These are phyloP conservation scores for Candida berthetii DNA, from an alignment of 805 yeast genomes.

Conservation along the genomic window DNA sequence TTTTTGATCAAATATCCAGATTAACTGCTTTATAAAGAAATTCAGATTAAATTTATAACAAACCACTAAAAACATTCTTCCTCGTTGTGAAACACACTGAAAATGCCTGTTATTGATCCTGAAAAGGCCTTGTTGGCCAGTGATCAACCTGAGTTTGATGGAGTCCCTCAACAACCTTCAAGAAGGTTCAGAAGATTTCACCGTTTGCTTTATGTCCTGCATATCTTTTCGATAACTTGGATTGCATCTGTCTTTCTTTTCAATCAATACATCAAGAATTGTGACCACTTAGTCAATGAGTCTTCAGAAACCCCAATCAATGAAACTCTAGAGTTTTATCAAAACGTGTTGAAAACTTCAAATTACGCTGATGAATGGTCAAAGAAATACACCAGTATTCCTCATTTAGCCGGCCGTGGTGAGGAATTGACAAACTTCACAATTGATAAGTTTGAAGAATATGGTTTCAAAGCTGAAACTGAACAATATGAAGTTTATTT, in stretches of 20 bases:
- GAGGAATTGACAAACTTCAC: slow-evolving; percentile 52
- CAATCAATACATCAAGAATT: not conserved
- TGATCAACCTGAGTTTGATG: no score
- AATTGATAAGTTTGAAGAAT: slow-evolving; percentile 46
- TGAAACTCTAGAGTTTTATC: slow-evolving; percentile 11
- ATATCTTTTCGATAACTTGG: no score
- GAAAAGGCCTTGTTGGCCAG: no score
- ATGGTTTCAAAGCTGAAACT: slow-evolving; percentile 46
- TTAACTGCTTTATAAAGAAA: not conserved
- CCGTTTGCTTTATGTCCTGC: no score
- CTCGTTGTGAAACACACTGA: no score
- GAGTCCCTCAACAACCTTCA: no score
- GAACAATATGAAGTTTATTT: slow-evolving; percentile 58
- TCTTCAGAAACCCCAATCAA: not conserved
- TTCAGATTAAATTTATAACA: not conserved
- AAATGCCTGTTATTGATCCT: no score
- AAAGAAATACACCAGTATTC: slow-evolving; percentile 39
- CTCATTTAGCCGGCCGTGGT: slow-evolving; percentile 56
- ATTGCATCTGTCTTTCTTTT: no score
- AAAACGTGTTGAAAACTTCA: slow-evolving; percentile 17
- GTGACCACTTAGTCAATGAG: no score
- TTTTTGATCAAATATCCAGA: not conserved
- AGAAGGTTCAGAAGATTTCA: no score
- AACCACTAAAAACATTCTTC: no score
- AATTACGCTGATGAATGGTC: slow-evolving; percentile 49